phyloP scores from a whole-genome alignment of 441 rosid species.

The Populus hybrid region DNA sequence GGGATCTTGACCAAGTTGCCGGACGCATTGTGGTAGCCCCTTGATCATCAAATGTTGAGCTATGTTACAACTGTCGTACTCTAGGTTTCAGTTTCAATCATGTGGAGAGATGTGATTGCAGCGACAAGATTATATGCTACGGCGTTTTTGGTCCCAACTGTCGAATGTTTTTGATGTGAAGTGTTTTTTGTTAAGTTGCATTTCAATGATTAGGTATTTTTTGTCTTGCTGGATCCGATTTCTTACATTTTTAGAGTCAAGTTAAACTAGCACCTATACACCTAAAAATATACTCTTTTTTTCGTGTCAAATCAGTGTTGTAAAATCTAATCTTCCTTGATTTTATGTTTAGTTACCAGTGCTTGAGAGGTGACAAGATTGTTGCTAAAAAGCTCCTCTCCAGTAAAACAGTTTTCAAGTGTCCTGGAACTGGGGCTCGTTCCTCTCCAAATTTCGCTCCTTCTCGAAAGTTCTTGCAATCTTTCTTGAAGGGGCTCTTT shows the following conservation, averaged over 20 bases:
- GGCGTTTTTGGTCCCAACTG: conserved; percentile 12
- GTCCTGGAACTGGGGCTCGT: no score
- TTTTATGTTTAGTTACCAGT: no score
- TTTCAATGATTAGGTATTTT: background rate
- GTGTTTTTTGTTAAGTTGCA: background rate
- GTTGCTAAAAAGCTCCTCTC: no score
- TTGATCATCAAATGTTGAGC: conserved; percentile 8
- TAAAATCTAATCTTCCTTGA: no score
- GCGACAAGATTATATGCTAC: background rate
- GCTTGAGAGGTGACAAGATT: no score
- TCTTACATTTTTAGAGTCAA: background rate
- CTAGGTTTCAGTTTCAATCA: background rate
- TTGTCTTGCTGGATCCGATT: background rate
- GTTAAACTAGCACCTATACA: background rate
- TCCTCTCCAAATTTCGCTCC: no score
- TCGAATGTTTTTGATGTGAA: conserved; percentile 7
- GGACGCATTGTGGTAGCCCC: conserved; percentile 46
- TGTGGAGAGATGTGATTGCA: conserved; percentile 6
- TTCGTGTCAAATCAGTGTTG: no score
- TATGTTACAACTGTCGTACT: background rate
- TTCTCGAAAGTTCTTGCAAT: no score
- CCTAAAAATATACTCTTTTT: background rate
- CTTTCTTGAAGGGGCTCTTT: no score
- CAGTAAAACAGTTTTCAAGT: no score
- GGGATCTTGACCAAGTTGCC: conserved; percentile 92